phyloP scores from a whole-genome alignment of 176 grass and related monocot genomes.

The Zea mays region Zm-B73-REFERENCE-NAM-5.0 NC_050097.1:193973501-193974000 shows the following conservation, averaged over 20 bases:
- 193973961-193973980: conserved; percentile 10
- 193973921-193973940: conserved; percentile 27
- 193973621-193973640: conserved; percentile 71
- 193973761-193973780: conserved; percentile 20
- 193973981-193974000: conserved; percentile 2
- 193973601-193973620: conserved; percentile 33
- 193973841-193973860: too few relatives aligned
- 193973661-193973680: conserved; percentile 96
- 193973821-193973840: not conserved
- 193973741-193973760: conserved; percentile 20
- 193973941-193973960: not conserved
- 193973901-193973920: too few relatives aligned
- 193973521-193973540: conserved; percentile 18
- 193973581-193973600: conserved; percentile 29
- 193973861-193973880: too few relatives aligned
- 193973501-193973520: conserved; percentile 6
- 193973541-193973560: conserved; percentile 8
- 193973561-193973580: conserved; percentile 18
- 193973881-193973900: too few relatives aligned
- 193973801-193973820: conserved; percentile 24
- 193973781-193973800: conserved; percentile 20
- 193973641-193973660: conserved; percentile 81
- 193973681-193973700: conserved; percentile 74
- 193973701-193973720: conserved; percentile 28
- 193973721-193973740: conserved; percentile 18